Base-by-base conservation (phyloP, 169 alveolate genomes). In the Cystoisospora suis region DNA sequence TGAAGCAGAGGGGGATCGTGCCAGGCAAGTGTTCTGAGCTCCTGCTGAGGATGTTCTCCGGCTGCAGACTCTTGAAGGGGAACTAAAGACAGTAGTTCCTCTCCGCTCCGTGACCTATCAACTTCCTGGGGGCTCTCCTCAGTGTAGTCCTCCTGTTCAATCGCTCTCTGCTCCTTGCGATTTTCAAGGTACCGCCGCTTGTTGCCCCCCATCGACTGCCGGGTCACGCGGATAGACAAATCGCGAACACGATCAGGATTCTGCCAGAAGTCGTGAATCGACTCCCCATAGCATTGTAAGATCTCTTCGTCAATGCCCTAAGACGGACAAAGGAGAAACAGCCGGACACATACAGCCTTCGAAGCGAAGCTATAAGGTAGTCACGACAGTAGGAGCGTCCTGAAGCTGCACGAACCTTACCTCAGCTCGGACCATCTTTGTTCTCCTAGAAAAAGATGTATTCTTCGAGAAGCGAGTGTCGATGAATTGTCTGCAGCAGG, bases 381-480 rank as follows among this genome's bases (percentile, higher is more conserved):
- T n/a, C n/a, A n/a, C n/a, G n/a, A n/a, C n/a, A n/a, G n/a, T n/a
- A n/a, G n/a, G n/a, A n/a, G n/a, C n/a, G n/a, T n/a, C n/a, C n/a
- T n/a, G n/a, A n/a, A n/a, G n/a, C n/a, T 36, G 75, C 9, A 20
- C 20, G 46, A 12, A n/a, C 38, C 79, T 44, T 59, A 86, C 90
- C 61, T 86, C 90, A 2, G 90, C 90, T 12, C 90, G 90, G 4
- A 86, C 45, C 90, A 86, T 86, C 32, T 86, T 86, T 29, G 90
- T 86, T 27, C 90, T 44, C 47, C 90, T 3, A 0, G 90, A 86
- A 45, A 86, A 38, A 47, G 90, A 86, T 3, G 90, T 86, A 46
- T 86, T 86, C 47, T 86, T 86, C 0, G 90, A 86, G 49, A 86
- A 86, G 27, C 90, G 90, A 44, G 90, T 86, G 81, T 86, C 90